Base-by-base conservation (phyloP, 2,329 filamentous ascomycete genomes). In the Penicillium sp. region DNA sequence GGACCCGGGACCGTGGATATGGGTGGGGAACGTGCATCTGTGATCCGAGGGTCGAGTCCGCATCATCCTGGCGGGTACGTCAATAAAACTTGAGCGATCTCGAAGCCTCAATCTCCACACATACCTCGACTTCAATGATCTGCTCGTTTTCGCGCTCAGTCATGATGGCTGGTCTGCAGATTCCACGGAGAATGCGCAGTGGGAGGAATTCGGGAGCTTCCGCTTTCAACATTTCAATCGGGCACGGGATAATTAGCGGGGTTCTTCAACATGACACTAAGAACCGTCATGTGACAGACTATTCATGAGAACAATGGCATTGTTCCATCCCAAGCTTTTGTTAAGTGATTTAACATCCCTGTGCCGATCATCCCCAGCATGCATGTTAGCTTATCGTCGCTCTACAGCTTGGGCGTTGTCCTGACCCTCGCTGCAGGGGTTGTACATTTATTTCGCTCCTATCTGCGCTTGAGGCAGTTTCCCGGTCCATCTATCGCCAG, bases 61-160 rank as follows among this genome's bases (percentile, higher is more conserved):
- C 52, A 29, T 55, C 52, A 23, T 55, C 52, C 52, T 55, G 30
- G 52, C 17, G 13, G 38, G 2, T 7, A n/a, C n/a, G 15, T 23
- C 35, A 41, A 41, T 15, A 41, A 15, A 41, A 15, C 3, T 13
- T 11, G 15, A 9, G 11, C 35, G 35, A 41, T 17, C 35, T 41
- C 13, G 13, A 15, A 41, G 13, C 35, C 35, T 11, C 35, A 41
- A 15, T 41, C 35, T 41, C 15, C 35, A 19, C 9, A 11, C 51
- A 31, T n/a, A 55, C 52, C 52, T 55, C 52, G 15, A 55, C 26
- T 38, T 55, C 52, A 15, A 55, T 55, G 41, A 46, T 7, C 17
- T 55, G 52, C 21, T 46, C 52, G 23, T 41, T 19, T 8, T 54
- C 51, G 21, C 26, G 35, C 35, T 45, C 51, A 29, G 29, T 13